A percentile compares a stretch with the other conserved stretches of the same genome.
Conservation (phyloP, 1,284 basidiomycete genomes). For the Boletellus deceptivus region DNA sequence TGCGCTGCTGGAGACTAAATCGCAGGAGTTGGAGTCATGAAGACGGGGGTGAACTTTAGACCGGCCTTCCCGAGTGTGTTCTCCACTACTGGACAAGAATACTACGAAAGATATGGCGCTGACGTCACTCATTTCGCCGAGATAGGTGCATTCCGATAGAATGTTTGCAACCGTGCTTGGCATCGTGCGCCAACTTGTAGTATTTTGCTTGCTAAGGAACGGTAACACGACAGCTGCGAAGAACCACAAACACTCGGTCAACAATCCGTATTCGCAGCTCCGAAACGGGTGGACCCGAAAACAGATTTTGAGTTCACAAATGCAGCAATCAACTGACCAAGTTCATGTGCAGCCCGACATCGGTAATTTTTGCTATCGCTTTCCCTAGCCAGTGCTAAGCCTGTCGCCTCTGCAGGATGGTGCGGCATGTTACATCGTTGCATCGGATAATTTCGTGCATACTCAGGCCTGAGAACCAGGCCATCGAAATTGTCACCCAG, state of each 20-base stretch:
- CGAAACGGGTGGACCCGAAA: conserved; percentile 73
- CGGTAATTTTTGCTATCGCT: conserved; percentile 37
- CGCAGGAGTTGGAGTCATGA: conserved; percentile 50
- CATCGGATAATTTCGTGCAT: conserved; percentile 79
- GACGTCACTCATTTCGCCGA: conserved; percentile 67
- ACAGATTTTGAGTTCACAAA: conserved; percentile 63
- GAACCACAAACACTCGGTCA: conserved; percentile 78
- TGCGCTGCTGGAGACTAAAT: conserved; percentile 43
- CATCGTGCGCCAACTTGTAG: background rate
- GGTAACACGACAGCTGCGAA: conserved; percentile 56
- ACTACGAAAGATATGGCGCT: conserved; percentile 72
- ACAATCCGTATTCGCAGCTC: conserved; percentile 88
- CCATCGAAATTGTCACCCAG: conserved; percentile 78
- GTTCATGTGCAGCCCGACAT: conserved; percentile 85
- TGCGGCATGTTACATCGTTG: conserved; percentile 73
- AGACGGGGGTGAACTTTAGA: conserved; percentile 59
- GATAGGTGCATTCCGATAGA: conserved; percentile 53
- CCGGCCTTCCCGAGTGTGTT: conserved; percentile 74
- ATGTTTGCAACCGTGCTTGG: background rate
- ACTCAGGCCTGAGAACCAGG: conserved; percentile 79
- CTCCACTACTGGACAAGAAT: conserved; percentile 74
- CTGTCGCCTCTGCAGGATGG: conserved; percentile 45
- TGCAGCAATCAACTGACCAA: conserved; percentile 72
- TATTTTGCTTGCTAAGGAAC: background rate
- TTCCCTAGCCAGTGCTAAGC: background rate